Base-by-base conservation (phyloP, 1,284 basidiomycete genomes). In the Volvariella volvacea region DNA sequence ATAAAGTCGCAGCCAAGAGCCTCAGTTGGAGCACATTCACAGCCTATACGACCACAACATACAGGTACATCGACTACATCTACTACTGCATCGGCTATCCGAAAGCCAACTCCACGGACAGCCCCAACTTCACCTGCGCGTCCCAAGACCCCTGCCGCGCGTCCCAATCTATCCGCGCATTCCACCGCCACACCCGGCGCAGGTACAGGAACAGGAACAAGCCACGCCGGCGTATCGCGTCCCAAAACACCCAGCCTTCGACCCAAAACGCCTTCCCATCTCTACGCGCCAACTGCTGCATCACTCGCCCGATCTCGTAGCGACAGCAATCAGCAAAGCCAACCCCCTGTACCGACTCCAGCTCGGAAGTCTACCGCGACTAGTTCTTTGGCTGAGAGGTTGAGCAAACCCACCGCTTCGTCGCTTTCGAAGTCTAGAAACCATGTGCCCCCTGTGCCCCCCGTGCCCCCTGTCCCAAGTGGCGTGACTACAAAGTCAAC, bases 251-350 rank as follows among this genome's bases (percentile, higher is more conserved):
- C 63, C 7, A 50, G 52, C 34, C 44, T 58, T 3, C 67, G 71
- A 46, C 64, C 77, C n/a, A 80, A 77, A 56, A 78, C 76, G 0
- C 75, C 75, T 2, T 74, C 74, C 15, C 79, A 82, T 10, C 59
- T 88, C 10, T 87, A 81, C 54, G 83, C 86, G 10, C 85, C 86
- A 1, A 88, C 85, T 0, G 85, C 84, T 1, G 83, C 86, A 3
- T 87, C 86, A 6, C 72, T 88, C 8, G 85, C 86, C 0, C 73
- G 70, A 37, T 70, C 80, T 34, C 75, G 80, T 39, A 76, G 71
- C 54, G 67, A 72, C n/a, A n/a, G n/a, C n/a, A n/a, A n/a, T n/a
- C n/a, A n/a, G n/a, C n/a, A n/a, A n/a, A 1, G 66, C 12, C 21
- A 7, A n/a, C 66, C 68, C 4, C 63, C 59, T 0, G 58, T 66